Evolutionary conservation across 257 asterid species (phyloP).

Genomic region (Handroanthus guayacan): DNA sequence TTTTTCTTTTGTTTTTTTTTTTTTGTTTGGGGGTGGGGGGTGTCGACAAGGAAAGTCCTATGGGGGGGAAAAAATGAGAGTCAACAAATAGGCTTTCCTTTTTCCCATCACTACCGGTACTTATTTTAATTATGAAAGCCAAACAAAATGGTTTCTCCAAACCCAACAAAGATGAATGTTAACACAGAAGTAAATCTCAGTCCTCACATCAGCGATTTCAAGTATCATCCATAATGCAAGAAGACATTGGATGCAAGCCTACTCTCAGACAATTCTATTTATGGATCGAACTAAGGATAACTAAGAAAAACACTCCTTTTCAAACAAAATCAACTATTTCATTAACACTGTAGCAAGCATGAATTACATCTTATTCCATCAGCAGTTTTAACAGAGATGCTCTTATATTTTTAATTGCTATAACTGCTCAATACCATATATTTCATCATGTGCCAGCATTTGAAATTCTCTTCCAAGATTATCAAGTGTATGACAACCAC

Average conservation of each 20-base stretch:
- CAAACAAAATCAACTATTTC: neutral
- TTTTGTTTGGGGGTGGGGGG: too few relatives aligned
- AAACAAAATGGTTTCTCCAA: neutral
- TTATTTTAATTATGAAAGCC: neutral
- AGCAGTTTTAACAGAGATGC: slow-evolving; percentile 10
- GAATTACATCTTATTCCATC: neutral
- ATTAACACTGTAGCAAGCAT: neutral
- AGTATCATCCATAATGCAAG: neutral
- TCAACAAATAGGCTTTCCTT: neutral
- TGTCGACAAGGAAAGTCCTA: neutral
- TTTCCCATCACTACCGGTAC: neutral
- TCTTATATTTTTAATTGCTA: neutral
- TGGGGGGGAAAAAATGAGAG: neutral
- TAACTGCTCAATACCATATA: slow-evolving; percentile 4
- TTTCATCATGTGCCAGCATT: neutral
- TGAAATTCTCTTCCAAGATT: neutral
- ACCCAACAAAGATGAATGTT: neutral
- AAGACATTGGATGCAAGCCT: neutral
- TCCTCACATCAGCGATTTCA: neutral
- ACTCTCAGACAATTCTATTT: neutral
- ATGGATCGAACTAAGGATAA: neutral
- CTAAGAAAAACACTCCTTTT: neutral
- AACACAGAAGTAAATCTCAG: neutral
- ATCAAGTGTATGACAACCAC: neutral
- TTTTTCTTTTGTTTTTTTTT: too few relatives aligned